These are phyloP conservation scores for Saccharomyces paradoxus DNA, from an alignment of 805 yeast genomes.

Conservation along the genomic window DNA sequence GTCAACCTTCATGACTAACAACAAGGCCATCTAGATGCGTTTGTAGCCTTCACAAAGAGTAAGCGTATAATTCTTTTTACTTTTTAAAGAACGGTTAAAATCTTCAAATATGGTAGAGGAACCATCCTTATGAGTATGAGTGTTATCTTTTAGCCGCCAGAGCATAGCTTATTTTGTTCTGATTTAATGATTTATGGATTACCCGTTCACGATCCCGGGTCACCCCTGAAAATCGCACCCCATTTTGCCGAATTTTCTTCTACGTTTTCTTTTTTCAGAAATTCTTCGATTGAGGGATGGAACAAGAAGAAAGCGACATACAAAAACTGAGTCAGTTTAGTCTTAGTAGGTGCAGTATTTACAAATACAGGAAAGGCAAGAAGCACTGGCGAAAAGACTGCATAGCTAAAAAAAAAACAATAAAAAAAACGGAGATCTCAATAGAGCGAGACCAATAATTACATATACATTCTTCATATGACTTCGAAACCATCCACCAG, in stretches of 20 bases:
- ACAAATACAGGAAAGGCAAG: neutral
- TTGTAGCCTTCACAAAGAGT: no score
- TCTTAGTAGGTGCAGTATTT: neutral
- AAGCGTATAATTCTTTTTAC: no score
- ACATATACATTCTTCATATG: neutral
- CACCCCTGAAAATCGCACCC: neutral
- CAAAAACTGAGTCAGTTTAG: neutral
- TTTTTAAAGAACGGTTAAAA: no score
- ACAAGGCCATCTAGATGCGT: no score
- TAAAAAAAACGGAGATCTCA: neutral
- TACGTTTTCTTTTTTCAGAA: neutral
- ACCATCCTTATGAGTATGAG: no score
- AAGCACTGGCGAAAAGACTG: neutral
- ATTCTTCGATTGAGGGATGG: neutral
- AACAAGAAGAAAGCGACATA: neutral
- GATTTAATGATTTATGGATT: neutral
- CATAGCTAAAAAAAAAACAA: neutral
- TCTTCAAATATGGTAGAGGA: no score
- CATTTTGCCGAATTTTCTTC: neutral
- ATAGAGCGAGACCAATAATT: neutral
- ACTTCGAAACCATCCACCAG: neutral
- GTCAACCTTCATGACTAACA: no score
- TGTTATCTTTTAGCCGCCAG: neutral
- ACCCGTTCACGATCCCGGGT: neutral
- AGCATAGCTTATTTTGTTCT: neutral